phyloP scores from a whole-genome alignment of 352 stramenopile genomes.

The Phytopythium ostracodes region DNA sequence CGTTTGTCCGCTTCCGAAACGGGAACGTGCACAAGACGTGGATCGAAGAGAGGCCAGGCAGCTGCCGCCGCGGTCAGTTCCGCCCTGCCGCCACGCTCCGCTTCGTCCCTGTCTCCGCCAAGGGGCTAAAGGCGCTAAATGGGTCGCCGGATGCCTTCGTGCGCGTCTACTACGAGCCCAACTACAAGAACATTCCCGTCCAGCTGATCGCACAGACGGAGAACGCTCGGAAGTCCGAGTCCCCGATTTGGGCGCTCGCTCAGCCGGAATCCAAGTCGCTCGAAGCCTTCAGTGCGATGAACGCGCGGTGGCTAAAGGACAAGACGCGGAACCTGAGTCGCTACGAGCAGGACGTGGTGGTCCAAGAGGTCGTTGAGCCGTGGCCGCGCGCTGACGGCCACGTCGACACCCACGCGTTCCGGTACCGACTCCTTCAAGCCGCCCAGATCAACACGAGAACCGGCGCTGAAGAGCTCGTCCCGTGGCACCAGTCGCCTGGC shows the following conservation, averaged over 20 bases:
- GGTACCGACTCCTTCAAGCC: conserved; percentile 26
- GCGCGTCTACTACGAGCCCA: conserved; percentile 31
- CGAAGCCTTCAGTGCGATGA: conserved; percentile 18
- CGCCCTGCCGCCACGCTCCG: conserved; percentile 28
- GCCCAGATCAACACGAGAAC: conserved; percentile 10
- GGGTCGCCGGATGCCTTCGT: conserved; percentile 20
- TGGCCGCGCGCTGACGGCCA: conserved; percentile 17
- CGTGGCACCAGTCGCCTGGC: conserved; percentile 19
- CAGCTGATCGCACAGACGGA: conserved; percentile 29
- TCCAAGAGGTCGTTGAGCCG: conserved; percentile 29
- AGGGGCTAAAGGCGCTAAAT: conserved; percentile 1
- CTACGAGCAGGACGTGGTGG: conserved; percentile 16
- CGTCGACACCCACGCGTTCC: conserved; percentile 27
- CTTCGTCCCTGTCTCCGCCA: conserved; percentile 18
- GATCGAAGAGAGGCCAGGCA: conserved; percentile 16
- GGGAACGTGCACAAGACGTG: conserved; percentile 25
- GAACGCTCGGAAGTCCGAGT: conserved; percentile 10
- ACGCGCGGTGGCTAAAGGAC: conserved; percentile 21
- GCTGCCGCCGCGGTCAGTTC: conserved; percentile 18
- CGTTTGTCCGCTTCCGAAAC: conserved; percentile 12
- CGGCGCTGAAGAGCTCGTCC: conserved; percentile 16
- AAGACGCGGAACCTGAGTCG: conserved; percentile 17
- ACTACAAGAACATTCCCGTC: conserved; percentile 33
- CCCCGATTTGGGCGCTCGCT: conserved; percentile 17
- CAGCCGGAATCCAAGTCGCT: conserved; percentile 7